Evolutionary conservation across 2,329 filamentous ascomycete species (phyloP).

Genomic region (Cyphellophora attinorum): DNA sequence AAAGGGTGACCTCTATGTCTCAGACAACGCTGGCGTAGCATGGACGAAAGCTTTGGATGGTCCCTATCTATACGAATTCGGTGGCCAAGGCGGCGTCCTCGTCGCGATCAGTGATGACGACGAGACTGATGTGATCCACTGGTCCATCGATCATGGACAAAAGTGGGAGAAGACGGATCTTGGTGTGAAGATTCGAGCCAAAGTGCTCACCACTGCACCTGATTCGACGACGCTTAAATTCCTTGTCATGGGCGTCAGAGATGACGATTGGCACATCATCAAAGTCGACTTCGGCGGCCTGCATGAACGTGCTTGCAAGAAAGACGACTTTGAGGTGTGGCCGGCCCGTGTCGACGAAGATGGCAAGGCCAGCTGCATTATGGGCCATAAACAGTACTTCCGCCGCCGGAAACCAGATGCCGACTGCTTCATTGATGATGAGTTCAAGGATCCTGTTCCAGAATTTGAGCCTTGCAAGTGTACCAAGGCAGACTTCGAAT

Average conservation of each 20-base stretch:
- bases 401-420: constrained; percentile 74
- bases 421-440: constrained; percentile 78
- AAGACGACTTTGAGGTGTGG: constrained; percentile 79
- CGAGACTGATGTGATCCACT: constrained; percentile 56
- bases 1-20: constrained; percentile 75
- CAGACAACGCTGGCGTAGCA: constrained; percentile 77
- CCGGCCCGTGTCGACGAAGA: constrained; percentile 71
- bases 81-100: constrained; percentile 81
- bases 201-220: constrained; percentile 73
- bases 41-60: constrained; percentile 68
- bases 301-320: constrained; percentile 67
- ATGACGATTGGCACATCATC: constrained; percentile 54
- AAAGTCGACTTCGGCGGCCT: constrained; percentile 76
- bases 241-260: constrained; percentile 57
- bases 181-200: constrained; percentile 57
- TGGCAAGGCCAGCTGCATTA: constrained; percentile 75
- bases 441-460: constrained; percentile 70
- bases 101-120: constrained; percentile 66
- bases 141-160: constrained; percentile 83
- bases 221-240: constrained; percentile 94
- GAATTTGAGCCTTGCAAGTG: constrained; percentile 71
- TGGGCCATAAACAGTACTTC: constrained; percentile 91
- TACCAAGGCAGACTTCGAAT: constrained; percentile 79
- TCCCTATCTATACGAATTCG: constrained; percentile 92
- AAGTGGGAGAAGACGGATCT: constrained; percentile 68